Percentiles rank a stretch among this genome's conserved stretches.
These are phyloP conservation scores for Soucietia sequanensis DNA, from an alignment of 805 yeast genomes.

Conservation along the genomic window DNA sequence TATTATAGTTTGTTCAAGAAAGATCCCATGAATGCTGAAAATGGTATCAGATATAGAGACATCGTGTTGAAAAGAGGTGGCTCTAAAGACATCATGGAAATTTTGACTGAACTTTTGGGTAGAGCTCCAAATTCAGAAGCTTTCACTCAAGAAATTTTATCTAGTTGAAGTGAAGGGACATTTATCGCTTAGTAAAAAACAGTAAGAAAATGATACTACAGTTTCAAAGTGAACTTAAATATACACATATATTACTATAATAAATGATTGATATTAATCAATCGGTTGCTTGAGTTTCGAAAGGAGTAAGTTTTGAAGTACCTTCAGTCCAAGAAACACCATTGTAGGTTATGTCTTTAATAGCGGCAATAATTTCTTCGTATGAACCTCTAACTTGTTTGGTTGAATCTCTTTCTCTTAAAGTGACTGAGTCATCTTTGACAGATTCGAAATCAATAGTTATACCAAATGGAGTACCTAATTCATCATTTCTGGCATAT, in stretches of 20 bases:
- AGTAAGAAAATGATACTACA: background rate
- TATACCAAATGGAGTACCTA: slow-evolving; percentile 98
- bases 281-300: slow-evolving; percentile 63
- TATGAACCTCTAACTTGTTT: slow-evolving; percentile 93
- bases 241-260: too few species aligned
- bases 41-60: slow-evolving; percentile 70
- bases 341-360: slow-evolving; percentile 70
- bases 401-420: slow-evolving; percentile 97
- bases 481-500: slow-evolving; percentile 96
- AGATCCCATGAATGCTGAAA: slow-evolving; percentile 61
- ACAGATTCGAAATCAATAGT: slow-evolving; percentile 94
- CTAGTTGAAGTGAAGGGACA: too few species aligned
- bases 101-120: slow-evolving; percentile 64
- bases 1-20: slow-evolving; percentile 66
- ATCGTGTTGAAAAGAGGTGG: slow-evolving; percentile 72
- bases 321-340: slow-evolving; percentile 86
- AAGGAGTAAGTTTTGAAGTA: slow-evolving; percentile 66
- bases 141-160: slow-evolving; percentile 60
- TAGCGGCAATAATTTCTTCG: slow-evolving; percentile 66
- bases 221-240: too few species aligned
- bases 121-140: slow-evolving; percentile 75
- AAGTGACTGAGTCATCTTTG: slow-evolving; percentile 82
- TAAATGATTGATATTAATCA: too few species aligned
- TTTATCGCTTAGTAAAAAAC: background rate
- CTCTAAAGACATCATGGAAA: slow-evolving; percentile 64